Conservation (phyloP, 306 rosid species). For the Datisca glomerata region DNA sequence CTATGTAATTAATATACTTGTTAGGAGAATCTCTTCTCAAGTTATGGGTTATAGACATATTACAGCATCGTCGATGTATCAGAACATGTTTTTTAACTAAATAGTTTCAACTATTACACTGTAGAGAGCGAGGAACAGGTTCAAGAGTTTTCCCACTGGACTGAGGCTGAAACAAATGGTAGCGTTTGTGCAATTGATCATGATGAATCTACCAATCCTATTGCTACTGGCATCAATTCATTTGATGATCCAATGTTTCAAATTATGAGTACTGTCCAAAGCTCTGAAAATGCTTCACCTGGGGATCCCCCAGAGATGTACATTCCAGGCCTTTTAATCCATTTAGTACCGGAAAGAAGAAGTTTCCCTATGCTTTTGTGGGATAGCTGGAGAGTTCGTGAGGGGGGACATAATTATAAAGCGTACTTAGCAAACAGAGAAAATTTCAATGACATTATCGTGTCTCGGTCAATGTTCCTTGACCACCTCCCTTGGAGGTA, state of each 20-base stretch:
- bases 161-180: constrained; percentile 24
- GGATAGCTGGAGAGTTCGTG: constrained; percentile 24
- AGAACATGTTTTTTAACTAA: too few relatives aligned
- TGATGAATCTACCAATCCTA: constrained; percentile 30
- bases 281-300: constrained; percentile 33
- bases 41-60: too few relatives aligned
- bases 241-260: constrained; percentile 36
- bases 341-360: constrained; percentile 42
- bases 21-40: too few relatives aligned
- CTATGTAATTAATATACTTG: too few relatives aligned
- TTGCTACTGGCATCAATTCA: constrained; percentile 18
- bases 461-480: constrained; percentile 90
- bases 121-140: constrained; percentile 28
- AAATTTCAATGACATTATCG: constrained; percentile 66
- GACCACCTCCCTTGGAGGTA: constrained; percentile 99
- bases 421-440: constrained; percentile 69
- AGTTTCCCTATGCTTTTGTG: constrained; percentile 16
- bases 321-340: constrained; percentile 73
- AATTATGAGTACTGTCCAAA: constrained; percentile 47
- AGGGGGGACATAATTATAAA: constrained; percentile 25
- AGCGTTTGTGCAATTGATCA: constrained; percentile 16
- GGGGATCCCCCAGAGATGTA: constrained; percentile 58
- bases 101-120: constrained; percentile 3
- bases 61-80: too few relatives aligned
- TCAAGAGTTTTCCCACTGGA: constrained; percentile 26